Conservation (phyloP, 805 yeast species). For the Kazachstania africana region DNA sequence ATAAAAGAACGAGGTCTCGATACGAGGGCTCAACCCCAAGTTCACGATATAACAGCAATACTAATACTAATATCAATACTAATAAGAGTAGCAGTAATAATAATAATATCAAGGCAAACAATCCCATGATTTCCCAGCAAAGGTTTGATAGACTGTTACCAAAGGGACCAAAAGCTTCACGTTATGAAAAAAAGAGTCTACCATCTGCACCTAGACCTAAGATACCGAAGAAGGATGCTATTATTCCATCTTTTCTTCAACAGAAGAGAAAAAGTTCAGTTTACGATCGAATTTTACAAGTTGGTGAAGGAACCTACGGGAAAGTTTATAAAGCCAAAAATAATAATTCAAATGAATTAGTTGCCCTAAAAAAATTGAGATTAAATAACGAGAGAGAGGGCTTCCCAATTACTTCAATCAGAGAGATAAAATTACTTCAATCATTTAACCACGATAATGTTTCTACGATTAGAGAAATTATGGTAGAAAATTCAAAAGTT, state of each 20-base stretch:
- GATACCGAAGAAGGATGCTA: no score
- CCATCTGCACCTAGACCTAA: no score
- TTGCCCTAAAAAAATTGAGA: slow-evolving; percentile 79
- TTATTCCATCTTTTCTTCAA: no score
- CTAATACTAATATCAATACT: background rate
- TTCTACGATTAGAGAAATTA: slow-evolving; percentile 75
- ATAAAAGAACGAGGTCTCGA: no score
- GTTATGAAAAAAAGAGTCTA: no score
- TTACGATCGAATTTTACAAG: slow-evolving; percentile 70
- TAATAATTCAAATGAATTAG: slow-evolving; percentile 49
- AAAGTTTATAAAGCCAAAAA: slow-evolving; percentile 47
- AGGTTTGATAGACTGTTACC: slow-evolving; percentile 7
- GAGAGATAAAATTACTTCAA: slow-evolving; percentile 82
- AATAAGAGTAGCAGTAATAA: no score
- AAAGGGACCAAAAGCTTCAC: slow-evolving; percentile 17
- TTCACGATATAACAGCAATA: slow-evolving; percentile 3
- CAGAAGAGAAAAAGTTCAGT: slow-evolving; percentile 17
- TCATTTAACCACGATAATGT: slow-evolving; percentile 67
- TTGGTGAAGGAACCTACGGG: slow-evolving; percentile 99
- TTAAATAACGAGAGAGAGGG: slow-evolving; percentile 88
- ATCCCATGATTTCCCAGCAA: no score
- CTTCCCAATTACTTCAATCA: slow-evolving; percentile 87
- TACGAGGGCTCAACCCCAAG: slow-evolving; percentile 4
- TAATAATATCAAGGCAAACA: background rate
- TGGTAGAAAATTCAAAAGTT: slow-evolving; percentile 53